Base-by-base conservation (phyloP, 371 early-diverging fungal species). In the Massospora cicadina region DNA sequence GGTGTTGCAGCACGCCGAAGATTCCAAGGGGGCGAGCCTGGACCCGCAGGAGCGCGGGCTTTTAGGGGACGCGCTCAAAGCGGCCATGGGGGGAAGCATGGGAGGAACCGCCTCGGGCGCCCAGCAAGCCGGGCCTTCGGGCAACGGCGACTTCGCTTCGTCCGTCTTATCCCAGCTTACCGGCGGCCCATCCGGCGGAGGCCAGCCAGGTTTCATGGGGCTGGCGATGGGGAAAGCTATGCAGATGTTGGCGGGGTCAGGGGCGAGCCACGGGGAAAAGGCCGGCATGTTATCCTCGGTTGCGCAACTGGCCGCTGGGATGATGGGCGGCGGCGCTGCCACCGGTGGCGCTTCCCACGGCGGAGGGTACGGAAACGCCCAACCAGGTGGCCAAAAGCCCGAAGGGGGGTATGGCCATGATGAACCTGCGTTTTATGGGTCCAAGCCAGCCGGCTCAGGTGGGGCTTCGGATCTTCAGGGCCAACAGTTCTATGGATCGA, bases 151-250 rank as follows among this genome's bases (percentile, higher is more conserved):
- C 25, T 62, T 62, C 25, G 62, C 62, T 23, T 62, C 62, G 7
- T 23, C 23, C 25, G 43, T 62, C 10, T 13, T 62, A 13, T 62
- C 62, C 3, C 26, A 62, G 53, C 10, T 62, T 21, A 43, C n/a
- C 23, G 62, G 62, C 33, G 7, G 23, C 17, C 13, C 28, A 27
- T 28, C 30, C 32, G 62, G 62, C 21, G 62, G 33, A 2, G 27
- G 27, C 24, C 32, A 62, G 43, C 31, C 32, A n/a, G 62, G 53
- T 26, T 62, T 62, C 25, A n/a, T 62, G 21, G 62, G 62, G 32
- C 32, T 62, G 62, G 62, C 62, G 2, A 62, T 62, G 62, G 62
- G 62, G 5, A 31, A 62, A 23, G 62, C 62, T 2, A 12, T 62
- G n/a, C 26, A 62, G 24, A 62, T 62, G 62, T 25, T 62, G 24